These are phyloP conservation scores for Torrubiella hemipterigena DNA, from an alignment of 2,329 filamentous ascomycete species.

Conservation along the genomic window DNA sequence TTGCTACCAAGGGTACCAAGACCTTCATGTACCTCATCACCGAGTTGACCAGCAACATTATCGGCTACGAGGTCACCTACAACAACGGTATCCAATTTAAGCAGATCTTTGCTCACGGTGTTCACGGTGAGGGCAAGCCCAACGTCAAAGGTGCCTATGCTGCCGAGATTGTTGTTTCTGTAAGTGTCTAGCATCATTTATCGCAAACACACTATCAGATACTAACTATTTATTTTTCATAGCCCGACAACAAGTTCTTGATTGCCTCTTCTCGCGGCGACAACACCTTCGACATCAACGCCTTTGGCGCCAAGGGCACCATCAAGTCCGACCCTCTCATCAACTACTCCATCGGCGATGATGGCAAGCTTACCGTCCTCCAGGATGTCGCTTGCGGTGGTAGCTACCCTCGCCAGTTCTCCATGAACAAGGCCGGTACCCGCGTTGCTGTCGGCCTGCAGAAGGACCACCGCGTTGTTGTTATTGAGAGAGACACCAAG, in stretches of 20 bases:
- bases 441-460: conserved; percentile 57
- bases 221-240: background rate
- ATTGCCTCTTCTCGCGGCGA: conserved; percentile 59
- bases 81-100: conserved; percentile 28
- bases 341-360: conserved; percentile 42
- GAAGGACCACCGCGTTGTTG: conserved; percentile 42
- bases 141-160: conserved; percentile 31
- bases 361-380: conserved; percentile 41
- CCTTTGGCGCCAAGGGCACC: conserved; percentile 27
- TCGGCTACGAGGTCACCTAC: conserved; percentile 45
- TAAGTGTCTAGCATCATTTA: conserved; percentile 23
- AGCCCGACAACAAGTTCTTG: conserved; percentile 51
- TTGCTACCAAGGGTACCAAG: conserved; percentile 30
- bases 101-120: conserved; percentile 33
- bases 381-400: conserved; percentile 55
- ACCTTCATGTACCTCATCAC: conserved; percentile 49
- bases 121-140: conserved; percentile 29
- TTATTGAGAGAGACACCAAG: conserved; percentile 46
- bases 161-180: conserved; percentile 46
- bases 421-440: conserved; percentile 50
- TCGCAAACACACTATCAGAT: background rate
- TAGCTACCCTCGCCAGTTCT: conserved; percentile 53
- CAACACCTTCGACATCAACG: conserved; percentile 34
- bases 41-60: conserved; percentile 47
- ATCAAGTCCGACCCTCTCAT: conserved; percentile 53